Base-by-base conservation (phyloP, 169 alveolate genomes). In the Plasmodium inui region DNA sequence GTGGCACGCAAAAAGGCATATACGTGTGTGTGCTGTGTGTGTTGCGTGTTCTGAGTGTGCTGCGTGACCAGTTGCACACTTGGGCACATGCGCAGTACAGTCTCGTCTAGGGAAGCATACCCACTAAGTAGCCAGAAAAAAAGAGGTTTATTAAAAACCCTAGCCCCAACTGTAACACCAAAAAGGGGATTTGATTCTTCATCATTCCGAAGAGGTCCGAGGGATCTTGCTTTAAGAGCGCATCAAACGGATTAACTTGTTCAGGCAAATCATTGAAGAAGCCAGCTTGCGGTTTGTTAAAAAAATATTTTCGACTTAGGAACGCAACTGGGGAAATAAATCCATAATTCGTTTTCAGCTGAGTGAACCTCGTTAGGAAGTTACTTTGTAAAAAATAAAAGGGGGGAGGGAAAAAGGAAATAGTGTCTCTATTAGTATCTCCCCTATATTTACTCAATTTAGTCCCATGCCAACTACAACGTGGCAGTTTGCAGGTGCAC, bases 51-150 rank as follows among this genome's bases (percentile, higher is more conserved):
- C n/a, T n/a, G n/a, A n/a, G n/a, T 83, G 0, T 84, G 19, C 9
- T 34, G 26, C 22, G 61, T 50, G 61, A 22, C 61, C 61, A 50
- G 61, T 17, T 50, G 19, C 19, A 50, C 61, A 17, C 61, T 17
- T 50, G 0, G 22, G 1, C 19, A 50, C 22, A 50, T 14, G 61
- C 61, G 22, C 61, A 50, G 34, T 37, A 30, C 55, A 57, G 34
- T 26, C 17, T 39, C 37, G 55, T 46, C 82, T 26, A 83, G 34
- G 22, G 7, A 32, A 30, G 8, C 95, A 14, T 55, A 92, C 97
- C 97, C n/a, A 97, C 97, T 55, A 95, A 67, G 50, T 95, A 96
- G 46, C 97, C 98, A 8, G 98, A 94, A 84, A 96, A 97, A 34
- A 97, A 92, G 44, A 92, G 84, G 76, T 94, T 96, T 76, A 97